Base-by-base conservation (phyloP, 257 asterid species). In the Capsicum pubescens region DNA sequence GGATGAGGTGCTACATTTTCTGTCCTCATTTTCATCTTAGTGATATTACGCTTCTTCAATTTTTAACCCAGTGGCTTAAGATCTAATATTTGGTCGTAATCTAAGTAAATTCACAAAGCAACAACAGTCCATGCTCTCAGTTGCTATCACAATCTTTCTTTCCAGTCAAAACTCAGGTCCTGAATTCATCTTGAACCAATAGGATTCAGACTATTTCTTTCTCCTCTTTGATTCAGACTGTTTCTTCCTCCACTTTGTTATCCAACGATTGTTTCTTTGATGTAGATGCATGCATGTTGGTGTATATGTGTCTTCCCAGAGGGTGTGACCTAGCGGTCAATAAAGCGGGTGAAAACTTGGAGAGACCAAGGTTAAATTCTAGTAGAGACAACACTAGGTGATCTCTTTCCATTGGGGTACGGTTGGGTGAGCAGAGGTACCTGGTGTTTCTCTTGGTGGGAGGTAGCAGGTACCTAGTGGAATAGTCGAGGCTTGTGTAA, bases 1-100 rank as follows among this genome's bases (percentile, higher is more conserved):
- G 70, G 92, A 92, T 60, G 99, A 97, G 97, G 99, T 97, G 70
- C 68, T 71, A 44, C 32, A 19, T 76, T 85, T 68, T 55, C 48
- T 63, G 17, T 57, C 61, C 67, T 78, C 35, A 39, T 35, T 8
- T 21, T 57, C 80, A 66, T 26, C 21, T 9, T 54, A 55, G 52
- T 7, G 6, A 82, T 68, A 52, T 82, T 8, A 42, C 48, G 6
- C 26, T 54, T 76, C 64, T 76, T 26, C 32, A 52, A 21, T 54
- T 77, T 54, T 77, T 54, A 13, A 39, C 14, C 55, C 32, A 26
- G 66, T 77, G 82, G 66, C 63, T 14, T 77, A 77, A 54, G 32
- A 77, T 55, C 5, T 55, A 15, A 35, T 77, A 77, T 32, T 77
- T 32, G 61, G 3, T 32, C 15, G 63, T 77, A 26, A 77, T 54